Conservation (phyloP, 1,284 basidiomycete species). For the Apiotrichum mycotoxinovorans region DNA sequence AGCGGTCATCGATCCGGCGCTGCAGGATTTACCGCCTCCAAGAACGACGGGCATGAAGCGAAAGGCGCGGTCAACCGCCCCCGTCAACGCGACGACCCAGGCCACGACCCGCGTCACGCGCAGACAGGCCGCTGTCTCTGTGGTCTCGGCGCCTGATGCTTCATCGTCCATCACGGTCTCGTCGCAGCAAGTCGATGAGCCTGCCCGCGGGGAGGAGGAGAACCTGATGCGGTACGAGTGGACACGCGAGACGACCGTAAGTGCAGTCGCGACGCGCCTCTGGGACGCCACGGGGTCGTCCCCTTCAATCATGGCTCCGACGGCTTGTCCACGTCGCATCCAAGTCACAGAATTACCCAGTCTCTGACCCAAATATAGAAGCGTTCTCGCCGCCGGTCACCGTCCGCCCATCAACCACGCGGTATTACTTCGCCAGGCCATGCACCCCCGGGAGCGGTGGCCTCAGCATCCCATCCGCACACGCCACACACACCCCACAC, state of each 20-base stretch:
- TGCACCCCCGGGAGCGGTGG: not conserved
- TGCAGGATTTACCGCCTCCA: slow-evolving; percentile 9
- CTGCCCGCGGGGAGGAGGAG: slow-evolving; percentile 36
- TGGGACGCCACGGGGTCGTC: too few relatives aligned
- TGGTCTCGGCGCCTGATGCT: not conserved
- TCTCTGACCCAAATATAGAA: slow-evolving; percentile 9
- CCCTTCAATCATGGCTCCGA: too few relatives aligned
- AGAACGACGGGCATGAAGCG: slow-evolving; percentile 10
- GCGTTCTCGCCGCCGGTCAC: slow-evolving; percentile 14
- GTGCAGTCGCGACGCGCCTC: not conserved
- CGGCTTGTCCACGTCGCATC: too few relatives aligned
- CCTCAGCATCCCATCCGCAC: not conserved
- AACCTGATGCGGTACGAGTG: slow-evolving; percentile 33
- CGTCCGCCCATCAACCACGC: not conserved
- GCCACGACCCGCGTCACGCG: not conserved
- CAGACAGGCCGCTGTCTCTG: not conserved
- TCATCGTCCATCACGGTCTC: not conserved
- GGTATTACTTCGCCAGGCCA: not conserved
- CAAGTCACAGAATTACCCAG: not conserved
- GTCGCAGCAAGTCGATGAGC: slow-evolving; percentile 13
- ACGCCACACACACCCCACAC: not conserved
- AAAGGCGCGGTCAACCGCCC: slow-evolving; percentile 3
- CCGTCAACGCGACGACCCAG: not conserved
- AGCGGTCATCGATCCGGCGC: slow-evolving; percentile 14
- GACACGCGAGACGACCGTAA: slow-evolving; percentile 11